Conservation (phyloP, 805 yeast species). For the Candida sphagnicola region DNA sequence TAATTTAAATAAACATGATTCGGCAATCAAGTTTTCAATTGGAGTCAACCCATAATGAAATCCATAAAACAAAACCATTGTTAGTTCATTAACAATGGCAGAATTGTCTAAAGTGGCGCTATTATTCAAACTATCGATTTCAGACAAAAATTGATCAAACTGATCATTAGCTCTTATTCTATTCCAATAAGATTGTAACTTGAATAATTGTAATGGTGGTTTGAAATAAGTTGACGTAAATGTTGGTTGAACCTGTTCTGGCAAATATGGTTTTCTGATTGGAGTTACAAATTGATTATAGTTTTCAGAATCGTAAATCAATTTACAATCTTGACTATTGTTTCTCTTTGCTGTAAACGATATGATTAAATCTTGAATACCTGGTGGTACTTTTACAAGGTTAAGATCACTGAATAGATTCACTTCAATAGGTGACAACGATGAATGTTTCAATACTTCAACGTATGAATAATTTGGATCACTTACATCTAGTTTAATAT, state of each 20-base stretch:
- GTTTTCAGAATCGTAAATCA: slow-evolving; percentile 18
- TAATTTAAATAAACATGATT: slow-evolving; percentile 31
- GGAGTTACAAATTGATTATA: slow-evolving; percentile 24
- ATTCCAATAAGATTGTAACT: slow-evolving; percentile 39
- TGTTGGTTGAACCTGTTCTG: slow-evolving; percentile 18
- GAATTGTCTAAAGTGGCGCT: slow-evolving; percentile 19
- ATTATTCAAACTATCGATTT: slow-evolving; percentile 20
- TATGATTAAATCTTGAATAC: slow-evolving; percentile 39
- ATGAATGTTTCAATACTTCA: slow-evolving; percentile 27
- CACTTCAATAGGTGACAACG: slow-evolving; percentile 26
- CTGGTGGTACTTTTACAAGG: slow-evolving; percentile 36
- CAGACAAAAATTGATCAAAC: slow-evolving; percentile 29
- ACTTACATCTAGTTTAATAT: slow-evolving; percentile 2
- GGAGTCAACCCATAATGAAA: slow-evolving; percentile 41
- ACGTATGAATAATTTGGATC: slow-evolving; percentile 12
- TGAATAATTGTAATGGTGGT: slow-evolving; percentile 32
- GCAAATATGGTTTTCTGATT: slow-evolving; percentile 33
- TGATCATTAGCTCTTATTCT: slow-evolving; percentile 29
- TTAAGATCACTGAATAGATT: slow-evolving; percentile 32
- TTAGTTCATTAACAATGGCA: slow-evolving; percentile 28
- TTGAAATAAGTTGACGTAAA: slow-evolving; percentile 14
- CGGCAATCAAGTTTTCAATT: slow-evolving; percentile 40
- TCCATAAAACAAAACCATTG: slow-evolving; percentile 39
- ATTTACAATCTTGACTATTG: slow-evolving; percentile 15
- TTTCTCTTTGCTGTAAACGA: slow-evolving; percentile 34